These are phyloP conservation scores for Marasmius oreades DNA, from an alignment of 1,284 basidiomycete species.

Conservation along the genomic window DNA sequence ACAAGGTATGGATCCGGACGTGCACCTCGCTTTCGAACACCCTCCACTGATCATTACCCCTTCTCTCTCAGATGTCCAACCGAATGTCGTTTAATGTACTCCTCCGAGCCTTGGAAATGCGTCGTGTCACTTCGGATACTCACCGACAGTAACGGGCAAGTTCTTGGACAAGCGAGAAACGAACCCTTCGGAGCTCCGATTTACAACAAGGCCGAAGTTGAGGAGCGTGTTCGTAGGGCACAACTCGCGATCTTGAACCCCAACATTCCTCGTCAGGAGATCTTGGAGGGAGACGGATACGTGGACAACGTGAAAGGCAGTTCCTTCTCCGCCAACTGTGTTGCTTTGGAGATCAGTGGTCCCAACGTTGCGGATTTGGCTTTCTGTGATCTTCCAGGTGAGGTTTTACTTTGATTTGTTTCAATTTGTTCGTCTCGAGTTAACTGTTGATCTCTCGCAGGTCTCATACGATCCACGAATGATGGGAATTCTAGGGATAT, in stretches of 20 bases:
- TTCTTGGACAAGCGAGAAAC: slow-evolving; percentile 16
- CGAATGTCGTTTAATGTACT: slow-evolving; percentile 19
- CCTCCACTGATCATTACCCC: background rate
- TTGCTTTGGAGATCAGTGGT: slow-evolving; percentile 38
- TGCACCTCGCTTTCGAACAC: slow-evolving; percentile 22
- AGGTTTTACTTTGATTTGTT: background rate
- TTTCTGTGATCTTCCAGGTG: slow-evolving; percentile 45
- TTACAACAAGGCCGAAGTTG: slow-evolving; percentile 20
- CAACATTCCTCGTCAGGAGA: slow-evolving; percentile 14
- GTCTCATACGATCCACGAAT: slow-evolving; percentile 46
- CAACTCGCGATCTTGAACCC: slow-evolving; percentile 33
- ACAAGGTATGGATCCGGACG: slow-evolving; percentile 27
- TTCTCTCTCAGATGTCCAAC: slow-evolving; percentile 21
- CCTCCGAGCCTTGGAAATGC: slow-evolving; percentile 24
- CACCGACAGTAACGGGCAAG: slow-evolving; percentile 15
- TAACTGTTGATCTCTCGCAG: slow-evolving; percentile 19
- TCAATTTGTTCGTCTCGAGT: background rate
- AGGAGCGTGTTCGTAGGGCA: slow-evolving; percentile 26
- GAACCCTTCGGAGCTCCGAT: slow-evolving; percentile 22
- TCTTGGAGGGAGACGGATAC: slow-evolving; percentile 9
- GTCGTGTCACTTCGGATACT: slow-evolving; percentile 24
- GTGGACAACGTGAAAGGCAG: slow-evolving; percentile 8
- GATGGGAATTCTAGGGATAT: slow-evolving; percentile 38
- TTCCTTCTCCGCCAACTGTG: slow-evolving; percentile 36
- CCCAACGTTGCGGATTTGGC: slow-evolving; percentile 37